Percentiles rank a stretch among this genome's conserved stretches.
phyloP scores from a whole-genome alignment of 2,329 filamentous ascomycete genomes.

The Aspergillus alliaceus region DNA sequence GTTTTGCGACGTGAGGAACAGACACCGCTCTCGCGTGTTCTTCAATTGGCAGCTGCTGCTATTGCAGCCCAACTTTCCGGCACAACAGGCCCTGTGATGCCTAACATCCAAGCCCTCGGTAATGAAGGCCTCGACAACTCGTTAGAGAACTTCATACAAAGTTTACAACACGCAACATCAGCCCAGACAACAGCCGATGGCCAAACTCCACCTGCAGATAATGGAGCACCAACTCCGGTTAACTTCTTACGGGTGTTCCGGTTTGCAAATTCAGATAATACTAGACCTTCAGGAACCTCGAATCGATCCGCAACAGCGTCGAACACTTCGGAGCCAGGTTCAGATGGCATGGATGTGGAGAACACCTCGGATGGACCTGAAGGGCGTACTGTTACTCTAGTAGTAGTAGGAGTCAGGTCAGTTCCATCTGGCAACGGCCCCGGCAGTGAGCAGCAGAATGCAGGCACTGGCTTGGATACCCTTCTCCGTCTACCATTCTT shows the following conservation, averaged over 20 bases:
- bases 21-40: conserved; percentile 60
- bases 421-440: conserved; percentile 56
- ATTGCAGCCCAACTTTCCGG: conserved; percentile 66
- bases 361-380: conserved; percentile 43
- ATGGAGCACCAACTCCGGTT: conserved; percentile 54
- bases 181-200: conserved; percentile 48
- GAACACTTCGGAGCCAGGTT: conserved; percentile 23
- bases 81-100: conserved; percentile 55
- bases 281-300: conserved; percentile 22
- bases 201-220: conserved; percentile 33
- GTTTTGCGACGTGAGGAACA: conserved; percentile 59
- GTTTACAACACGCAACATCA: conserved; percentile 62
- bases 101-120: conserved; percentile 56
- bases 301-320: conserved; percentile 25
- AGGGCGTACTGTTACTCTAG: conserved; percentile 65
- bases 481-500: conserved; percentile 47
- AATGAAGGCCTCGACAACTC: conserved; percentile 61
- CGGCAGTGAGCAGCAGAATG: conserved; percentile 44
- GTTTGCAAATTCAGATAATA: conserved; percentile 56
- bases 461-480: conserved; percentile 45
- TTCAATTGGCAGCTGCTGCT: conserved; percentile 63
- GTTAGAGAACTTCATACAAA: conserved; percentile 63
- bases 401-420: conserved; percentile 68
- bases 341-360: conserved; percentile 42
- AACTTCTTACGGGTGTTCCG: conserved; percentile 71